Percentiles rank a stretch among this genome's conserved stretches.
phyloP scores from a whole-genome alignment of 164 flowering plant genomes.

The Echeveria elegans region DNA sequence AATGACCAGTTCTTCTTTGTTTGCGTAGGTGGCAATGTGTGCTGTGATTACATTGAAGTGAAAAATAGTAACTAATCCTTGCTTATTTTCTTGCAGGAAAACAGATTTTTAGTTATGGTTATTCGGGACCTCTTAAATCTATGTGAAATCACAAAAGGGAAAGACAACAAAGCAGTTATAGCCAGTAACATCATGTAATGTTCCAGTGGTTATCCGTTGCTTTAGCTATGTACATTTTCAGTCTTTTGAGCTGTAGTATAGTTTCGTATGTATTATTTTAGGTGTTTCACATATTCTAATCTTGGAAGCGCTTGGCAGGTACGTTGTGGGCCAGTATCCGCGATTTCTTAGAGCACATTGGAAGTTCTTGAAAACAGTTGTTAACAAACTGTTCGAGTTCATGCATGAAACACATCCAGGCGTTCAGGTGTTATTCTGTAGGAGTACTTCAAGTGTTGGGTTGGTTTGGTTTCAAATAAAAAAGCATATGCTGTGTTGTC shows the following conservation, averaged over 20 bases:
- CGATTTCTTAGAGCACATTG: slow-evolving; percentile 94
- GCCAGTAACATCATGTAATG: slow-evolving; percentile 98
- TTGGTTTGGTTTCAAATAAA: too few species aligned
- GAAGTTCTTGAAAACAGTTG: slow-evolving; percentile 98
- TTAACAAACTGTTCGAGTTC: slow-evolving; percentile 94
- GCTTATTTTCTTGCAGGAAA: slow-evolving; percentile 51
- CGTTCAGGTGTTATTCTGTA: slow-evolving; percentile 64
- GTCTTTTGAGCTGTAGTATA: not conserved
- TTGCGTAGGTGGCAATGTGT: not conserved
- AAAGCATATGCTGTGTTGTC: too few species aligned
- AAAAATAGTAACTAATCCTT: not conserved
- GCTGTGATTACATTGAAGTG: not conserved
- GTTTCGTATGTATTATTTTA: not conserved
- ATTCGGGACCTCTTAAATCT: slow-evolving; percentile 90
- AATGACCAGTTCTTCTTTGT: not conserved
- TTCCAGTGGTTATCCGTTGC: not conserved
- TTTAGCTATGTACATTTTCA: too few species aligned
- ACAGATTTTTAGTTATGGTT: slow-evolving; percentile 94
- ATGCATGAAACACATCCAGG: slow-evolving; percentile 99
- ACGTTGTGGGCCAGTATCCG: slow-evolving; percentile 99
- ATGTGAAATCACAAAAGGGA: slow-evolving; percentile 95
- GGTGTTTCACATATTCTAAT: not conserved
- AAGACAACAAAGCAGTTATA: slow-evolving; percentile 98
- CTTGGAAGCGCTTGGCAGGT: slow-evolving; percentile 41
- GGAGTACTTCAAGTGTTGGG: too few species aligned